These are phyloP conservation scores for Thuidium tamariscinum DNA, from an alignment of 225 moss, liverwort and hornwort genomes.

Conservation along the genomic window DNA sequence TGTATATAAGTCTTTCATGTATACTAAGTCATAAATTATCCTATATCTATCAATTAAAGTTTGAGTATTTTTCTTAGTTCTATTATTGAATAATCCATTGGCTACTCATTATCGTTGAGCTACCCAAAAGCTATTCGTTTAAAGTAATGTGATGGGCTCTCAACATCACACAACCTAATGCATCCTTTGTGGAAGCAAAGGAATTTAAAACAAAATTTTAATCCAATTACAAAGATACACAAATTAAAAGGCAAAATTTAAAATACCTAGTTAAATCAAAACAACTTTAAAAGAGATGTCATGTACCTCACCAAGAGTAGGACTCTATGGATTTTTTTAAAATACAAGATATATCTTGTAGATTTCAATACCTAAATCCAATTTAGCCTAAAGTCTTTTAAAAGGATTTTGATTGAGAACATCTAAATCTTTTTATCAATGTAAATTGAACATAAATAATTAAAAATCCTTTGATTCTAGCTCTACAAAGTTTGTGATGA, in stretches of 20 bases:
- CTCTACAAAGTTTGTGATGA: neutral
- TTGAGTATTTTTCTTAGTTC: neutral
- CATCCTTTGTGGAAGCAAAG: accelerated
- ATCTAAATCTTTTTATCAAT: neutral
- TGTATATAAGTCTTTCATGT: neutral
- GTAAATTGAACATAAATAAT: too few relatives aligned
- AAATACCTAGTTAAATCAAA: neutral
- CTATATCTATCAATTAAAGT: neutral
- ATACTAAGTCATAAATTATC: neutral
- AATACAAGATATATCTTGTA: too few relatives aligned
- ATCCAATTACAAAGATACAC: neutral
- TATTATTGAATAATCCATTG: neutral
- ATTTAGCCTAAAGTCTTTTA: accelerated
- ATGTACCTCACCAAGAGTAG: neutral
- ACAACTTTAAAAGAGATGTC: neutral
- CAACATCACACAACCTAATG: neutral
- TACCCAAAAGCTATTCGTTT: too few relatives aligned
- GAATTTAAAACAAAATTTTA: neutral
- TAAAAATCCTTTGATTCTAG: accelerated
- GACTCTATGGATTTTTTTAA: too few relatives aligned
- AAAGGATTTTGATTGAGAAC: neutral
- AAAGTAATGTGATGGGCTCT: neutral
- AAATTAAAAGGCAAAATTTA: neutral
- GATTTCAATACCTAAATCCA: neutral
- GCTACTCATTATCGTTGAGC: too few relatives aligned